Evolutionary conservation across 2,329 filamentous ascomycete species (phyloP).

Genomic region (Berkeleyomyces rouxiae): DNA sequence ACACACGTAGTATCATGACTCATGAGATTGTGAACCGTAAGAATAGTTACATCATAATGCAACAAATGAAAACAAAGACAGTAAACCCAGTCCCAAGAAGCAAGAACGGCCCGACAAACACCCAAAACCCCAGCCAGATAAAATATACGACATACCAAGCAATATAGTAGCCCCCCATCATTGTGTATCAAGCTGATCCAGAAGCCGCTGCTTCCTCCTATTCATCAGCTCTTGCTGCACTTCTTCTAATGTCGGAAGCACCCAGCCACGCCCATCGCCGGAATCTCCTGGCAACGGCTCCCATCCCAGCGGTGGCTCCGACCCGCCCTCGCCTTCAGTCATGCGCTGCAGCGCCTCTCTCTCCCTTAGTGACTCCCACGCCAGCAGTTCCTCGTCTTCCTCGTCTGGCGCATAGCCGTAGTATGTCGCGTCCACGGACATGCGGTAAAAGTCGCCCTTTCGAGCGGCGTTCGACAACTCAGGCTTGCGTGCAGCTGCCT

Average conservation of each 20-base stretch:
- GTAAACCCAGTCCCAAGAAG: background rate
- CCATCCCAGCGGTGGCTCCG: slow-evolving; percentile 43
- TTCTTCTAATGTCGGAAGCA: slow-evolving; percentile 70
- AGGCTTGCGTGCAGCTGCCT: slow-evolving; percentile 48
- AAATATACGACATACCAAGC: background rate
- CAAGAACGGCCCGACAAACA: slow-evolving; percentile 4
- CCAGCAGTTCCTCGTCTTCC: slow-evolving; percentile 66
- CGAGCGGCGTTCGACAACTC: slow-evolving; percentile 43
- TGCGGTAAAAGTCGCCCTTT: slow-evolving; percentile 49
- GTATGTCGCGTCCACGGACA: slow-evolving; percentile 69
- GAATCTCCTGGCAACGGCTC: slow-evolving; percentile 72
- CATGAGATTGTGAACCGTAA: too few relatives aligned
- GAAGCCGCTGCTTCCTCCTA: slow-evolving; percentile 60
- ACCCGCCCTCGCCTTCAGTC: slow-evolving; percentile 23
- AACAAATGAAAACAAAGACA: background rate
- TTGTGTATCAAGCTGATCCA: slow-evolving; percentile 53
- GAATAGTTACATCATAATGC: too few relatives aligned
- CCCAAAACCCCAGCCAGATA: slow-evolving; percentile 2
- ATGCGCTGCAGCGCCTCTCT: slow-evolving; percentile 59
- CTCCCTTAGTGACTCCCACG: slow-evolving; percentile 73
- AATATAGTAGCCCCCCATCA: background rate
- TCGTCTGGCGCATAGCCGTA: slow-evolving; percentile 91
- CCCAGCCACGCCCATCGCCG: slow-evolving; percentile 71
- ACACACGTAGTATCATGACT: too few relatives aligned
- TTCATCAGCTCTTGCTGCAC: slow-evolving; percentile 91